A percentile compares a stretch with the other conserved stretches of the same genome.
Evolutionary conservation across 495 filamentous ascomycete species (phyloP).

Genomic region (Achaetomiella virescens): DNA sequence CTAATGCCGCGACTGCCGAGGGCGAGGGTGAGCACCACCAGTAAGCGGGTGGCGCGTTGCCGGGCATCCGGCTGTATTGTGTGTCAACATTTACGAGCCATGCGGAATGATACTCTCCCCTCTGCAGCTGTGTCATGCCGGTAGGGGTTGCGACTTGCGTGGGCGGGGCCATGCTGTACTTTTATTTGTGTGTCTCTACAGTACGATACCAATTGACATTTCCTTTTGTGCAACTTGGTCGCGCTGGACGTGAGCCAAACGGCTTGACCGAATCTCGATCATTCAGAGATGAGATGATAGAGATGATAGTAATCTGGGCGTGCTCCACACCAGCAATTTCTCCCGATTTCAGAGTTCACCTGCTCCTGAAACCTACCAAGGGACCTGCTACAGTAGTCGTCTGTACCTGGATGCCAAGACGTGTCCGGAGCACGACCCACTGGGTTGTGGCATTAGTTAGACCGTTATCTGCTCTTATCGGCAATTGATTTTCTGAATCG

Average conservation of each 20-base stretch:
- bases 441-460: background rate
- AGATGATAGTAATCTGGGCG: background rate
- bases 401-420: conserved; percentile 1
- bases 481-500: background rate
- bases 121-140: background rate
- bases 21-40: conserved; percentile 1
- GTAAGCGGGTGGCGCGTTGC: background rate
- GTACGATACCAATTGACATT: conserved; percentile 9
- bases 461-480: background rate
- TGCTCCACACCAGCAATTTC: no score
- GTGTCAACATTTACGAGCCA: background rate
- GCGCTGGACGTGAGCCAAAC: background rate
- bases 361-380: no score
- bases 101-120: background rate
- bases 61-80: background rate
- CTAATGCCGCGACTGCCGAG: background rate
- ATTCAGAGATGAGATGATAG: no score
- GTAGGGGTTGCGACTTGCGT: background rate
- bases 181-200: background rate
- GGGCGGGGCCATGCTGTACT: background rate
- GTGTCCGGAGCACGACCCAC: background rate
- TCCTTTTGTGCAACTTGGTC: background rate
- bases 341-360: no score
- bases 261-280: no score
- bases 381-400: no score